Base-by-base conservation (phyloP, 176 grass and related monocot species). In the Oryza brachyantha region DNA sequence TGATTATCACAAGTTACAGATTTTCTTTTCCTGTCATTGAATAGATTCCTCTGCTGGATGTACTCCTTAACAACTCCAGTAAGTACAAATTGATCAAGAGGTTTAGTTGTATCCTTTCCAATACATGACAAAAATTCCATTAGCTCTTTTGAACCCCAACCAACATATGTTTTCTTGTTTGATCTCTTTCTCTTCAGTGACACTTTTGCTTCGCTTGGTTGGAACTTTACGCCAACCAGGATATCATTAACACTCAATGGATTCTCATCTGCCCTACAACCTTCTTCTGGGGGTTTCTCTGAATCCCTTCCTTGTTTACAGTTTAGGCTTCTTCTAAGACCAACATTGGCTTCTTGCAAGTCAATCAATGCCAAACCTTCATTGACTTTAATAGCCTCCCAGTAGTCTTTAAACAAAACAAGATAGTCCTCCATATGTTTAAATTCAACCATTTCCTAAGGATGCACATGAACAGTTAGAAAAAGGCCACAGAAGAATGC, bases 371-470 rank as follows among this genome's bases (percentile, higher is more conserved):
- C 66, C 24, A 98, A 63, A 50, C 42, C 26, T 84, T 98, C 92
- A 39, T 75, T 86, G 10, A 87, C 87, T 85, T 94, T 94, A 59
- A 89, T 65, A 42, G 83, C 10, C 42, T 90, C 77, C 92, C 95
- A 98, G 83, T 94, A 98, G 58, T 92, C 90, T 82, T 79, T 93
- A 75, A 98, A 98, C 77, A 94, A 86, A 82, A 88, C 39, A 81
- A 65, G 14, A 40, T 79, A 62, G 1, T 64, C 31, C 61, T 84
- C 80, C 13, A 66, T 68, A 80, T 88, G 83, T 63, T 26, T 59
- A 2, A 84, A 82, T 81, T 80, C 80, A 54, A 64, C 66, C 60
- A 37, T 88, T 67, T 26, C 80, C 95, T 94, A 85, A 43, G 78
- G 41, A 81, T 78, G 76, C 77, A 69, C 39, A 86, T 63, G 79